Evolutionary conservation across 768 basidiomycete species (phyloP).

Genomic region (Leccinum aurantiacum): DNA sequence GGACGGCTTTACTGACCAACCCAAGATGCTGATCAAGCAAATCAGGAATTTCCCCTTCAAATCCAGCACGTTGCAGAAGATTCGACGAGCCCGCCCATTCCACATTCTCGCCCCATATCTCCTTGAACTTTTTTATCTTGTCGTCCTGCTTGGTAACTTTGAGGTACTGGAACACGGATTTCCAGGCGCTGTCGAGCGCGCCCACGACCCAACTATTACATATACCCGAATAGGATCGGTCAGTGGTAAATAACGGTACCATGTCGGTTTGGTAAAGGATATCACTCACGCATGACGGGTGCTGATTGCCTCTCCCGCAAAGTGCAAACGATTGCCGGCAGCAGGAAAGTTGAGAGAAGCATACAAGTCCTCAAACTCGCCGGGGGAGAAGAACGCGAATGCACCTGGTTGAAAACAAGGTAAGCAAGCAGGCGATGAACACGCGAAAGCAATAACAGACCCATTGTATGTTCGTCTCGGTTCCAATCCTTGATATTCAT

Average conservation of each 20-base stretch:
- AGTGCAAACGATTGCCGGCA: constrained; percentile 16
- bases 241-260: not conserved
- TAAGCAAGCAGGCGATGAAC: not conserved
- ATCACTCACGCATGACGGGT: constrained; percentile 17
- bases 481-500: constrained; percentile 37
- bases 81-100: constrained; percentile 26
- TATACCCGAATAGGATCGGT: not conserved
- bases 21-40: constrained; percentile 13
- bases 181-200: constrained; percentile 39
- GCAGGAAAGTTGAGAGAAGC: constrained; percentile 33
- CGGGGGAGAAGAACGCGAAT: constrained; percentile 42
- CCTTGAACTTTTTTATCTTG: constrained; percentile 20
- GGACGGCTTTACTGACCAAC: not conserved
- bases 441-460: constrained; percentile 18
- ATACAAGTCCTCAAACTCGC: constrained; percentile 37
- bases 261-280: constrained; percentile 19
- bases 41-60: not conserved
- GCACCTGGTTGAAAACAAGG: constrained; percentile 32
- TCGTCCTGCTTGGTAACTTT: constrained; percentile 11
- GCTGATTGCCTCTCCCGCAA: constrained; percentile 19
- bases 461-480: constrained; percentile 33
- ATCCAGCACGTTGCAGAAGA: not conserved
- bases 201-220: constrained; percentile 39
- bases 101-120: constrained; percentile 32
- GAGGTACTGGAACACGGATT: constrained; percentile 32